Evolutionary conservation across 352 stramenopile species (phyloP).

Genomic region (Globisporangium irregulare): DNA sequence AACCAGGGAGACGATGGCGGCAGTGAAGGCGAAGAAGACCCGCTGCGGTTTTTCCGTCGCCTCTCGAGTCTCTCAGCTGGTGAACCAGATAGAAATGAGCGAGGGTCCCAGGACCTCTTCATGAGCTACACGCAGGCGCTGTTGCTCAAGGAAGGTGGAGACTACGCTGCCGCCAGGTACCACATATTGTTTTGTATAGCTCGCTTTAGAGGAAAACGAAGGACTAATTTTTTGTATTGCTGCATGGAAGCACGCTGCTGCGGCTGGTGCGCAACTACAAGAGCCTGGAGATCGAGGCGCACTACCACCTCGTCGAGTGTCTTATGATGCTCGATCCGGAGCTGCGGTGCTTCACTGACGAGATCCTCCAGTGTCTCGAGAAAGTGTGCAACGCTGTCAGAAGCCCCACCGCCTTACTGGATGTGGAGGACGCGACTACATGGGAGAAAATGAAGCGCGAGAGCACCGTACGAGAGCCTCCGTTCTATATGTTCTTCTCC

Average conservation of each 20-base stretch:
- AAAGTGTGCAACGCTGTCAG: conserved; percentile 15
- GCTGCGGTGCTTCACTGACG: conserved; percentile 22
- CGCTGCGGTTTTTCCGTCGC: conserved; percentile 31
- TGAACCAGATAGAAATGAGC: neutral
- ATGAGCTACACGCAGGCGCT: conserved; percentile 44
- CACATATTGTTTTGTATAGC: no score
- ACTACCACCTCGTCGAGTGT: conserved; percentile 45
- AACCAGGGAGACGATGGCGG: conserved; percentile 4
- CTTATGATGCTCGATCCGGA: conserved; percentile 35
- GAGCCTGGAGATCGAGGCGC: conserved; percentile 28
- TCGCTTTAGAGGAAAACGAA: no score
- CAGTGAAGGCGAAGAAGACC: conserved; percentile 17
- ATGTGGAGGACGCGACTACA: conserved; percentile 18
- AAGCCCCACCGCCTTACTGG: neutral
- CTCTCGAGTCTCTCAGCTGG: conserved; percentile 6
- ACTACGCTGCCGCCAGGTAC: conserved; percentile 39
- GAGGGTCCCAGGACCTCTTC: conserved; percentile 23
- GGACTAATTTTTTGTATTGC: neutral
- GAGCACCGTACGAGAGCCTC: conserved; percentile 21
- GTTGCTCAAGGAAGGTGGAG: conserved; percentile 29
- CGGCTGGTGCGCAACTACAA: conserved; percentile 21
- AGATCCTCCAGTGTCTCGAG: conserved; percentile 32
- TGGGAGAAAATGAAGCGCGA: conserved; percentile 23
- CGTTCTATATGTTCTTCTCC: neutral
- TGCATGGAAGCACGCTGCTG: conserved; percentile 24